Conservation (phyloP, 371 early-diverging fungal genomes). For the Rhizopus stolonifer region DNA sequence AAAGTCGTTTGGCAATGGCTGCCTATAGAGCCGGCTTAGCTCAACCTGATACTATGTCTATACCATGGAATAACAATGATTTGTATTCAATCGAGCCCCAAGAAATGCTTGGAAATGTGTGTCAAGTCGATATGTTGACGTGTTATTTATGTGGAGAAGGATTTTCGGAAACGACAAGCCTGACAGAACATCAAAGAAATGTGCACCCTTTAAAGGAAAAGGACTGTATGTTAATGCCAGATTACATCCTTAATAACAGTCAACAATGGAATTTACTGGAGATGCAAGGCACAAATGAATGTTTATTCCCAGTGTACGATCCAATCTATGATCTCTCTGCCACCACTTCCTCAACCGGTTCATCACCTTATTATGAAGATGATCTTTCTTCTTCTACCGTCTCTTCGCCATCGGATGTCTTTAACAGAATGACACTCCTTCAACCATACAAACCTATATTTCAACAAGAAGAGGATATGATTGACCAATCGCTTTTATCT, state of each 20-base stretch:
- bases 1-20: slow-evolving; percentile 38
- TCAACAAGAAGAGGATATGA: slow-evolving; percentile 13
- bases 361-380: slow-evolving; percentile 8
- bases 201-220: slow-evolving; percentile 15
- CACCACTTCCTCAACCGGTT: neutral
- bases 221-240: neutral
- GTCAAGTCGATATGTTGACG: slow-evolving; percentile 58
- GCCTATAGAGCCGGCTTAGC: slow-evolving; percentile 33
- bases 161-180: slow-evolving; percentile 14
- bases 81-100: slow-evolving; percentile 22
- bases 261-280: neutral
- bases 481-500: neutral
- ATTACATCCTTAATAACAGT: neutral
- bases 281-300: too few species aligned
- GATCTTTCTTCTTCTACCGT: slow-evolving; percentile 31
- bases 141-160: slow-evolving; percentile 24
- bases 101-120: slow-evolving; percentile 33
- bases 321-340: neutral
- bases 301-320: neutral
- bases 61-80: neutral
- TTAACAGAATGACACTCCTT: slow-evolving; percentile 28
- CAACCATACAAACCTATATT: slow-evolving; percentile 37
- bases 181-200: slow-evolving; percentile 21
- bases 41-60: slow-evolving; percentile 2
- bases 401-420: slow-evolving; percentile 31